Evolutionary conservation across 768 basidiomycete species (phyloP).

Genomic region (Stropharia rugosoannulata): DNA sequence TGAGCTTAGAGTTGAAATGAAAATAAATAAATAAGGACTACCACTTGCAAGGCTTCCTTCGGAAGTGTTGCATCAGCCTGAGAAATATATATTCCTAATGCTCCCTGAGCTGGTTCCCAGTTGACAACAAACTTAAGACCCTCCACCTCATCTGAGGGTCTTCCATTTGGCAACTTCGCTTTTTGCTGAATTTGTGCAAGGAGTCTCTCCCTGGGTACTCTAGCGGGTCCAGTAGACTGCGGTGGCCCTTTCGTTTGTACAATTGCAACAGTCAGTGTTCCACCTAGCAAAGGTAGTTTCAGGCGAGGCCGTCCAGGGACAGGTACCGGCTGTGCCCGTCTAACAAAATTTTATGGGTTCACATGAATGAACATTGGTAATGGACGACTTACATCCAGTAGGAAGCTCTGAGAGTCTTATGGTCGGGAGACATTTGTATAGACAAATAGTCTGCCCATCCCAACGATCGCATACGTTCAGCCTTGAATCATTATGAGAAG

Average conservation of each 20-base stretch:
- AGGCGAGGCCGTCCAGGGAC: slow-evolving; percentile 31
- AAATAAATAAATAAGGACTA: slow-evolving; percentile 29
- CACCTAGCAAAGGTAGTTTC: slow-evolving; percentile 63
- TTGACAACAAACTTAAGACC: slow-evolving; percentile 62
- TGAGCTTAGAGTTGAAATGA: not conserved
- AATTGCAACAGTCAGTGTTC: slow-evolving; percentile 72
- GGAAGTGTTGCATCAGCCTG: slow-evolving; percentile 43
- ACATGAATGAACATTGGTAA: not conserved
- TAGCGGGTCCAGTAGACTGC: slow-evolving; percentile 43
- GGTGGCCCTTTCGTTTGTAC: slow-evolving; percentile 45
- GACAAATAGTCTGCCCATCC: slow-evolving; percentile 83
- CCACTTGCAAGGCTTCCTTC: slow-evolving; percentile 49
- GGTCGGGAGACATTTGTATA: slow-evolving; percentile 66
- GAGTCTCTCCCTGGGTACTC: slow-evolving; percentile 52
- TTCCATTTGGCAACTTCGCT: slow-evolving; percentile 52
- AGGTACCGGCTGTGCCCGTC: slow-evolving; percentile 27
- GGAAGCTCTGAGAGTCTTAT: slow-evolving; percentile 67
- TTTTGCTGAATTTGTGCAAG: slow-evolving; percentile 63
- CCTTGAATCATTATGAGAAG: slow-evolving; percentile 36
- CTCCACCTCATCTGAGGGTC: slow-evolving; percentile 77
- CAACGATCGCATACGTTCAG: slow-evolving; percentile 72
- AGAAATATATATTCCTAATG: slow-evolving; percentile 60
- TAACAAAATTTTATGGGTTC: slow-evolving; percentile 7
- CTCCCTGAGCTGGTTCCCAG: slow-evolving; percentile 76
- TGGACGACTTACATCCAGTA: slow-evolving; percentile 78